These are phyloP conservation scores for Verticillium zaregamsianum DNA, from an alignment of 2,329 filamentous ascomycete genomes.

Conservation along the genomic window DNA sequence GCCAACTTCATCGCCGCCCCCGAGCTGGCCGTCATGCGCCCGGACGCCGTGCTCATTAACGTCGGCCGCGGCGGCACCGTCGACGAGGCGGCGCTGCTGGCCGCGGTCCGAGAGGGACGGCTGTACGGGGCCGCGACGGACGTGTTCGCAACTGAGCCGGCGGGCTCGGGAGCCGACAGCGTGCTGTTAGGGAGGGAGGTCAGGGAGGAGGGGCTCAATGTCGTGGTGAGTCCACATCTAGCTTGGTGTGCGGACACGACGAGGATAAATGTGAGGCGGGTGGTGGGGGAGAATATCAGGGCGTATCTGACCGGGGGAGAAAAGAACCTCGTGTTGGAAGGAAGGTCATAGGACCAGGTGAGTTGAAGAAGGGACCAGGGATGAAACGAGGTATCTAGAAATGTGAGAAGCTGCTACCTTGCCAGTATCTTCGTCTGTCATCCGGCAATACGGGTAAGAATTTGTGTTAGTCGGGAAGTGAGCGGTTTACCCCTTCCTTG, in stretches of 20 bases:
- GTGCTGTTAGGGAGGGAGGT: slow-evolving; percentile 9
- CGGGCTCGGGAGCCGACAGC: slow-evolving; percentile 9
- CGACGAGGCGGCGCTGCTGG: slow-evolving; percentile 27
- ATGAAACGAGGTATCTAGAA: not conserved
- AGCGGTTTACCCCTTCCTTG: no score
- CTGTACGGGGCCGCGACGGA: slow-evolving; percentile 31
- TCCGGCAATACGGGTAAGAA: no score
- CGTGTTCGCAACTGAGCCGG: slow-evolving; percentile 22
- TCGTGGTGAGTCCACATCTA: slow-evolving; percentile 26
- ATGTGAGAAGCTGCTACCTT: no score
- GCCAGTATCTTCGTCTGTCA: no score
- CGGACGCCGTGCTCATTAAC: slow-evolving; percentile 20
- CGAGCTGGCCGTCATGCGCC: slow-evolving; percentile 13
- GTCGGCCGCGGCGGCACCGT: slow-evolving; percentile 28
- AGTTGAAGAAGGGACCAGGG: not conserved
- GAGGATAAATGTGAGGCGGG: slow-evolving; percentile 8
- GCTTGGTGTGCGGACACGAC: slow-evolving; percentile 15
- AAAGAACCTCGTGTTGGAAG: slow-evolving; percentile 9
- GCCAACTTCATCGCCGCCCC: slow-evolving; percentile 12
- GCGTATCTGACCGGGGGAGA: slow-evolving; percentile 7
- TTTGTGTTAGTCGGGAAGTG: no score
- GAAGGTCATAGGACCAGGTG: not conserved
- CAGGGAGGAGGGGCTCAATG: slow-evolving; percentile 17
- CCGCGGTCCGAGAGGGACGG: slow-evolving; percentile 20
- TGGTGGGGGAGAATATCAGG: slow-evolving; percentile 11